Percentiles rank a stretch among this genome's conserved stretches.
phyloP scores from a whole-genome alignment of 2,329 filamentous ascomycete species.

The Sporothrix inflata region DNA sequence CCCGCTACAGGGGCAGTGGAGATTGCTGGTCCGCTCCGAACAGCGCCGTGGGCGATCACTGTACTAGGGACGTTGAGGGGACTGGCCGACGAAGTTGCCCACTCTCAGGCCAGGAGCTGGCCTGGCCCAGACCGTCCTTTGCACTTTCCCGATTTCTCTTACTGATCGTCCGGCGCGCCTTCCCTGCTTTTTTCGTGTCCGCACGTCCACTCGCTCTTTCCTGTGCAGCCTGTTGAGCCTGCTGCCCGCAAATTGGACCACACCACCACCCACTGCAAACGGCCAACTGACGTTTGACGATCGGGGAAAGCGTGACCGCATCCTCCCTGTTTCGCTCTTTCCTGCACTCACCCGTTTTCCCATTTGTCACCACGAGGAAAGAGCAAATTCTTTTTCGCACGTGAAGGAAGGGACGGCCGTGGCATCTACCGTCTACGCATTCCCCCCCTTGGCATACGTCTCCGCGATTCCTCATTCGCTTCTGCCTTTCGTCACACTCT shows the following conservation, averaged over 20 bases:
- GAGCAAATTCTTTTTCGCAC: constrained; percentile 3
- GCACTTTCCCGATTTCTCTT: neutral
- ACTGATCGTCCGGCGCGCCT: constrained; percentile 7
- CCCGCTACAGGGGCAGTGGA: constrained; percentile 15
- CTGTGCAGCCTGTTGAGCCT: neutral
- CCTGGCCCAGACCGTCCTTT: neutral
- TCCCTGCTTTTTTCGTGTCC: constrained; percentile 13
- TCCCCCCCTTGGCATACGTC: neutral
- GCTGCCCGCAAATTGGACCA: neutral
- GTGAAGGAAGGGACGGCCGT: constrained; percentile 4
- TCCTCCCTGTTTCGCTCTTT: constrained; percentile 4
- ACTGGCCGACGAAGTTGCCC: neutral
- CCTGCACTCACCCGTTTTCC: neutral
- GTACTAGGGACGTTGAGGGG: neutral
- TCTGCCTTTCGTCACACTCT: neutral
- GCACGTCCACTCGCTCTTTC: neutral
- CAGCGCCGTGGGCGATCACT: neutral
- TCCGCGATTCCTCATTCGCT: neutral
- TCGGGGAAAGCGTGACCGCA: constrained; percentile 17
- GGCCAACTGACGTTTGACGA: constrained; percentile 3
- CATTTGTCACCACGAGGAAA: constrained; percentile 15
- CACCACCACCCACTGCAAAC: too few species aligned
- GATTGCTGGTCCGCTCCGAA: neutral
- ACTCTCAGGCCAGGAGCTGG: too few species aligned
- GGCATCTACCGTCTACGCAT: neutral